Evolutionary conservation across 1,284 basidiomycete species (phyloP), one percentile per base, ranked within the genome.

Genomic region (Fomitopsis betulina): DNA sequence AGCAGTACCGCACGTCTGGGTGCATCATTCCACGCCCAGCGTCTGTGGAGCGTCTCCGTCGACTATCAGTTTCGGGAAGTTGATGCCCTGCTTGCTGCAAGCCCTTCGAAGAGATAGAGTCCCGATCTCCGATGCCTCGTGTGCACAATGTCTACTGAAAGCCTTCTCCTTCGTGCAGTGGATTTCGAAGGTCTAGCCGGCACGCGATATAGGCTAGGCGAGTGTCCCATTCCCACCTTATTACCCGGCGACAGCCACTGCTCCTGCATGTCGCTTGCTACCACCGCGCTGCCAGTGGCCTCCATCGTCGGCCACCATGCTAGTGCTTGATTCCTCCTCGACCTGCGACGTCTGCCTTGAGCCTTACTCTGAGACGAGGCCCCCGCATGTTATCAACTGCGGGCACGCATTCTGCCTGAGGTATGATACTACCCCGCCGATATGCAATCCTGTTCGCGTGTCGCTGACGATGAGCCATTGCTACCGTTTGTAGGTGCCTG

Each of bases 281-380:
- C 59, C 64, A 63, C 64, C 64, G 59, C 61, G 65, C 63, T 66
- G 27, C 8, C 27, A 30, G 27, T 30, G 64, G 64, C 65, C 67
- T 64, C 54, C 50, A 55, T 62, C 63, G 30, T 35, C 55, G 53
- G 54, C 58, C 32, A 43, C 59, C 67, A 80, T 80, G 79, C 73
- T 80, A 49, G 73, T 80, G 59, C 67, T 80, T 60, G 75, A 76
- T 55, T 66, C 70, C 56, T 72, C 72, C 63, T 80, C 79, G 42
- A 73, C 72, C 7, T 80, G 79, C 72, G 79, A 80, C 63, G 73
- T 80, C 64, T 80, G 79, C 63, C 72, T 79, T 57, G 79, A 80
- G 53, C 66, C 66, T 54, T 80, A 80, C 62, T 68, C 68, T 42
- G 71, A 71, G 42, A 66, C 58, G 21, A 58, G 58, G 30, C 61